Conservation (phyloP, 139 green algal species). For the Tetradesmus obliquus region DNA sequence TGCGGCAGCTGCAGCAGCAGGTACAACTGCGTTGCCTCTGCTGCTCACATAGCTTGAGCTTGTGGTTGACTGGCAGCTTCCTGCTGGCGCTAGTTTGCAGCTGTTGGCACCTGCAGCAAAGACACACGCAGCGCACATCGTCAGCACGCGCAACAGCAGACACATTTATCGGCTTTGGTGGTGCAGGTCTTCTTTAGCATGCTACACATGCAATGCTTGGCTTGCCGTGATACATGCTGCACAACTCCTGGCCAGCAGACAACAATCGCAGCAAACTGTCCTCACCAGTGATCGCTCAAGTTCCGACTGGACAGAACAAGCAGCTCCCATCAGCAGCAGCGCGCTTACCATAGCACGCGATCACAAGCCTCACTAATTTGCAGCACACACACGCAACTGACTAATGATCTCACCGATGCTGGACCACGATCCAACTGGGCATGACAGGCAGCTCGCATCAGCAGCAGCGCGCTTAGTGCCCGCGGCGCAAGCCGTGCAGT, state of each 20-base stretch:
- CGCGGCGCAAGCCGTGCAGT: not conserved
- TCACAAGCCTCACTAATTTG: not conserved
- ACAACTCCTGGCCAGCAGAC: no score
- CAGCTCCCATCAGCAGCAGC: no score
- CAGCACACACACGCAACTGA: not conserved
- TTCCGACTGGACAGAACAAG: no score
- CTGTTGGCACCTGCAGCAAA: not conserved
- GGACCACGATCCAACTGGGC: not conserved
- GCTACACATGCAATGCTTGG: no score
- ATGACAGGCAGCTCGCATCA: not conserved
- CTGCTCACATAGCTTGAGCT: not conserved
- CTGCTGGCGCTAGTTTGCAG: not conserved
- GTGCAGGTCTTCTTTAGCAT: no score
- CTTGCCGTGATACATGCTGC: no score
- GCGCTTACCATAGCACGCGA: no score
- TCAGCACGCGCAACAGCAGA: not conserved
- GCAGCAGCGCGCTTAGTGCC: not conserved
- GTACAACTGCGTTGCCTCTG: not conserved
- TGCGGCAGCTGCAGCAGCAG: not conserved
- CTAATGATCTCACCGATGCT: not conserved
- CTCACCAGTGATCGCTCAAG: no score
- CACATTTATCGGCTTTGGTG: no score
- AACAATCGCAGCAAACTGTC: no score
- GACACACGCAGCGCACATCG: not conserved
- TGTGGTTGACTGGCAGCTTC: not conserved